Evolutionary conservation across 768 basidiomycete species (phyloP), one percentile per base, ranked within the genome.

Genomic region (Tricholoma furcatifolium): DNA sequence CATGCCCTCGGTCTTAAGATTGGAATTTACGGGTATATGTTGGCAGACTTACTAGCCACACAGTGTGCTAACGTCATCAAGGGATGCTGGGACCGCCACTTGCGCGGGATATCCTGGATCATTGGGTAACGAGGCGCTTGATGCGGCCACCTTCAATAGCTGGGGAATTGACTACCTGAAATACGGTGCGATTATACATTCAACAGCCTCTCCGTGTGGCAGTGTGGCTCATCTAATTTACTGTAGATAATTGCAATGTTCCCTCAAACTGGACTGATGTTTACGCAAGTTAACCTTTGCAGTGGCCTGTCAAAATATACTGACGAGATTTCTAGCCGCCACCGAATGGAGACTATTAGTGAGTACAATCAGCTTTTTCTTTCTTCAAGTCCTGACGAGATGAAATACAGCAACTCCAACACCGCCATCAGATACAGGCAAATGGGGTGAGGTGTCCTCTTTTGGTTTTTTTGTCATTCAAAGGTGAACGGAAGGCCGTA

Each of bases 131-230:
- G 82, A 83, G 58, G 56, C 45, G 10, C 64, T 76, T 31, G 82
- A 82, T 62, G 82, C 80, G 1, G 65, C 71, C 18, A 80, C 81
- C 5, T 83, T 77, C 59, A 69, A 60, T 47, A 71, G 70, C 23
- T 83, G 82, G 82, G 79, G 77, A 6, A 71, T 83, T 38, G 81
- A 83, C 55, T 81, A 80, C 60, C 62, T 82, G 52, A 82, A 82
- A 71, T 82, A 82, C 60, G 79, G 79, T 31, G 1, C 8, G n/a
- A 32, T 21, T 32, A 14, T n/a, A 43, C 32, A 4, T 41, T 24
- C 21, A 48, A 20, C 12, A 14, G 18, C 20, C 4, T n/a, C 5
- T 27, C 27, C 38, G 18, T 24, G 12, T n/a, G n/a, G n/a, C n/a
- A n/a, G n/a, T n/a, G 31, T 42, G 49, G 14, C 18, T 42, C n/a